Percentiles rank a stretch among this genome's conserved stretches.
Conservation (phyloP, 495 filamentous ascomycete species). For the Aspergillus taichungensis region DNA sequence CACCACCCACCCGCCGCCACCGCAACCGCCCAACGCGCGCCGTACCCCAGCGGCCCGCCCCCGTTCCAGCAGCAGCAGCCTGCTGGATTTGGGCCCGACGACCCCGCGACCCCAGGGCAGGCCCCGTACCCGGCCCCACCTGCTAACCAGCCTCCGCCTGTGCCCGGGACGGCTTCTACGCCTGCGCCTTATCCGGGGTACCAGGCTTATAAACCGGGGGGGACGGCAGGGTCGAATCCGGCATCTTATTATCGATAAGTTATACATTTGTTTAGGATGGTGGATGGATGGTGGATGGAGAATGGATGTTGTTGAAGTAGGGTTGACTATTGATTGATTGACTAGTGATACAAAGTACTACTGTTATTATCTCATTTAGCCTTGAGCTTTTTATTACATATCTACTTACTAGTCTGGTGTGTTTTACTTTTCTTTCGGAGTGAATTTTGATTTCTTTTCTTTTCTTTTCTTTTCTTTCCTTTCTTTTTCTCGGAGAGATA, state of each 20-base stretch:
- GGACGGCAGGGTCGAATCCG: slow-evolving; percentile 28
- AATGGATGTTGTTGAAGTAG: too few relatives aligned
- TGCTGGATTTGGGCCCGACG: slow-evolving; percentile 51
- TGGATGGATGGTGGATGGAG: too few relatives aligned
- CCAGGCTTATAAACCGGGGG: slow-evolving; percentile 42
- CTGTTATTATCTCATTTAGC: too few relatives aligned
- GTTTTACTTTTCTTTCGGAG: too few relatives aligned
- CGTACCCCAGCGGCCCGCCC: slow-evolving; percentile 38
- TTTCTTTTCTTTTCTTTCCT: too few relatives aligned
- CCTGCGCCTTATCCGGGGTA: slow-evolving; percentile 42
- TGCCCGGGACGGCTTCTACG: slow-evolving; percentile 34
- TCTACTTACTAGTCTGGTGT: too few relatives aligned
- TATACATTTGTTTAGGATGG: too few relatives aligned
- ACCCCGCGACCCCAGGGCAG: slow-evolving; percentile 36
- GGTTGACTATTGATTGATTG: too few relatives aligned
- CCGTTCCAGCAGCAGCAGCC: slow-evolving; percentile 34
- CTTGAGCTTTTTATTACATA: too few relatives aligned
- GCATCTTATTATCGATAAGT: slow-evolving; percentile 36
- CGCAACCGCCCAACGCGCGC: slow-evolving; percentile 24
- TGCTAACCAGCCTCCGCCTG: slow-evolving; percentile 32
- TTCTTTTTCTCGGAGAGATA: too few relatives aligned
- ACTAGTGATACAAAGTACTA: too few relatives aligned
- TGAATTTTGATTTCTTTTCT: too few relatives aligned
- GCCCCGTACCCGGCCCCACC: slow-evolving; percentile 37
- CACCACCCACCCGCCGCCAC: slow-evolving; percentile 5